Evolutionary conservation across 2,329 filamentous ascomycete genomes (phyloP), one percentile per base, ranked within the genome.

Genomic region (Ascocoryne sarcoides): DNA sequence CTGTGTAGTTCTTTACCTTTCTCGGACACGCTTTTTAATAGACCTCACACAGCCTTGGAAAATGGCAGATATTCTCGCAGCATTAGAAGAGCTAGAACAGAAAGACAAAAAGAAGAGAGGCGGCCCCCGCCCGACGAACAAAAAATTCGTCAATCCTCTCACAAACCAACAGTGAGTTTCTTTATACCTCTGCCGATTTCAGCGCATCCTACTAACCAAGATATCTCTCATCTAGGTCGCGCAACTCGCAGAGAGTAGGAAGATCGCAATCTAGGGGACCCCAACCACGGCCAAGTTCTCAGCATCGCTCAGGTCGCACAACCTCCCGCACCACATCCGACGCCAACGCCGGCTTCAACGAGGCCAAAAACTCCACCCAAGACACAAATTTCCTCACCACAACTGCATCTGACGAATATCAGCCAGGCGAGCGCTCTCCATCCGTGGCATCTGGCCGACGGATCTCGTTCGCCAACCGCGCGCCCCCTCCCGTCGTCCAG

Each of bases 381-480:
- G 23, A 26, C 23, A 26, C 23, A 7, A 26, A 26, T 12, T 26
- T 26, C 12, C 23, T 26, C 23, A 26, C 23, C 7, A 26, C 23
- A 26, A 26, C 23, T 26, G 7, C 7, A 7, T 26, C 23, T 12
- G 23, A 26, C 7, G 23, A 26, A 7, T 26, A 26, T 26, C 23
- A 26, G 12, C 12, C 23, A 26, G 23, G 23, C 36, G 39, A 47
- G 15, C 46, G 48, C 16, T 52, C 49, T 3, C 43, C 43, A 29
- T 49, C 47, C 8, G 44, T 47, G 9, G 46, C 43, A 28, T 49
- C 47, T n/a, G 43, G 39, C n/a, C 45, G 52, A 8, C 42, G 50
- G 16, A 52, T 54, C 28, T 54, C 52, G 9, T 54, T 54, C 40
- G 52, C 47, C 3, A 44, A 49, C 5, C 39, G 43, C 9, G 40